These are phyloP conservation scores for Thraustotheca clavata DNA, from an alignment of 352 stramenopile genomes.

Conservation along the genomic window DNA sequence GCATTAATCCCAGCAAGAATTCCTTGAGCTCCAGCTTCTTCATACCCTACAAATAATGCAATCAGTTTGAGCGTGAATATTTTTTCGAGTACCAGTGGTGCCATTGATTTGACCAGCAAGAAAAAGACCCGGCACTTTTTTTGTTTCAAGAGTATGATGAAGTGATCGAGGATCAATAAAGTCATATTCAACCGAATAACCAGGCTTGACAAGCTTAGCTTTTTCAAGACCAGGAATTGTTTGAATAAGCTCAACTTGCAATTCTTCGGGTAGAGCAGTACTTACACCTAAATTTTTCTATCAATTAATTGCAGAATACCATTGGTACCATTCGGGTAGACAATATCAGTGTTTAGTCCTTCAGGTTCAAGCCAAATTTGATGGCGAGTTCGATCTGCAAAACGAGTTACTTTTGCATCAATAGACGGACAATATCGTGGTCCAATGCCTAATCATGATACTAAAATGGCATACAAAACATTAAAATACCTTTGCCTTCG, in stretches of 20 bases:
- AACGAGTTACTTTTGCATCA: constrained; percentile 91
- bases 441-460: constrained; percentile 33
- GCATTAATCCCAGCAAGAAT: constrained; percentile 96
- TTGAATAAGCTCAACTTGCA: constrained; percentile 93
- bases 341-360: constrained; percentile 92
- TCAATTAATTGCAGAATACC: constrained; percentile 53
- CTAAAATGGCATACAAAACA: neutral
- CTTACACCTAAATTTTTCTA: constrained; percentile 25
- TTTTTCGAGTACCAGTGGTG: constrained; percentile 71
- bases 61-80: neutral
- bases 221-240: constrained; percentile 94
- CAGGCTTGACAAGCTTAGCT: constrained; percentile 91
- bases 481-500: constrained; percentile 31
- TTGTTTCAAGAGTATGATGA: constrained; percentile 92
- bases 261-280: constrained; percentile 85
- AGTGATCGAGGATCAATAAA: constrained; percentile 94
- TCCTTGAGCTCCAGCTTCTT: constrained; percentile 97
- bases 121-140: constrained; percentile 88
- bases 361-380: constrained; percentile 98
- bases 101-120: constrained; percentile 98
- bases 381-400: constrained; percentile 62
- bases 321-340: constrained; percentile 98
- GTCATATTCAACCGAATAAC: constrained; percentile 99
- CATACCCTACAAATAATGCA: constrained; percentile 68
- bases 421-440: constrained; percentile 96